Base-by-base conservation (phyloP, 106 monocot genomes). In the Hemerocallis citrina region DNA sequence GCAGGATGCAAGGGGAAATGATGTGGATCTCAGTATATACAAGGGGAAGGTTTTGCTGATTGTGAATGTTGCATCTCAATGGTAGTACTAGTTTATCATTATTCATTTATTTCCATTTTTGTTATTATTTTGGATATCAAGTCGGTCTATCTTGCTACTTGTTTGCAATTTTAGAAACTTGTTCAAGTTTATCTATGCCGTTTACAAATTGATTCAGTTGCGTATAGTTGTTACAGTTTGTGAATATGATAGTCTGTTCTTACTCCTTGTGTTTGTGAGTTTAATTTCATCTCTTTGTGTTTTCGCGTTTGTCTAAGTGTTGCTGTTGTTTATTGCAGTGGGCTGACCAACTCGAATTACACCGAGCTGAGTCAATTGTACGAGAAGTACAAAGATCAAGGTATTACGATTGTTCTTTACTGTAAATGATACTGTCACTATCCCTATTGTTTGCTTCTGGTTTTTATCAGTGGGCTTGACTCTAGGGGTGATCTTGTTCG, bases 301-400 rank as follows among this genome's bases (percentile, higher is more conserved):
- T 42, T 61, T 28, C 17, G n/a, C 3, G 2, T 34, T 48, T 63
- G 12, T 48, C 49, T 33, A 64, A 48, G 31, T 52, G 5, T 9
- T 29, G 4, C 45, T 13, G 3, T 13, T 70, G 1, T 35, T 35
- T 65, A 12, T 72, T 76, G 67, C 79, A 88, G 88, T 62, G 88
- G 88, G 32, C 43, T 88, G 57, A 77, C 88, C 28, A 88, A 88
- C 55, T 79, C 88, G 9, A 88, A 88, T 47, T 88, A 88, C 55
- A 88, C 83, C 0, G 83, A 88, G 52, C 64, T 88, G 47, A 76
- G 67, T 59, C 63, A 83, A 37, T 52, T 88, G 44, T 83, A 88
- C 62, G 79, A 77, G 74, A 83, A 80, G 51, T 88, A 88, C 61
- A 88, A 83, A 67, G 65, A 52, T 61, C 57, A 88, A 71, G 88